phyloP scores from a whole-genome alignment of 306 rosid genomes.

The Ormosia emarginata region DNA sequence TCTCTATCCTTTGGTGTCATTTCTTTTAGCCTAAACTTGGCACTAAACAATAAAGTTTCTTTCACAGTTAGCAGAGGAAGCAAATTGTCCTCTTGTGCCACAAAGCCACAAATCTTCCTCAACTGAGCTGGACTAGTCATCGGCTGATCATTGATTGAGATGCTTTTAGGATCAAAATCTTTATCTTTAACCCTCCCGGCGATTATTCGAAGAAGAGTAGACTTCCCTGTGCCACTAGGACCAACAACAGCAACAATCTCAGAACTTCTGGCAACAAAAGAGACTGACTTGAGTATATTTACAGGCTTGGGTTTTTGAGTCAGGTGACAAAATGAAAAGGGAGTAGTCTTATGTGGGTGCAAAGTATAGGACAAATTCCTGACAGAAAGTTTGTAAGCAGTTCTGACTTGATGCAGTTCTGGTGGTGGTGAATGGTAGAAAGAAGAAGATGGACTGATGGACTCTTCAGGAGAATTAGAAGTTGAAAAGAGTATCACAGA shows the following conservation, averaged over 20 bases:
- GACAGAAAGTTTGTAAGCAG: constrained; percentile 44
- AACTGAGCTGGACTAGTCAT: constrained; percentile 53
- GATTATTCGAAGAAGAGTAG: constrained; percentile 65
- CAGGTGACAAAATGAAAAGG: constrained; percentile 36
- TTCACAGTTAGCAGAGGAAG: constrained; percentile 88
- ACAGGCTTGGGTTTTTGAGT: constrained; percentile 45
- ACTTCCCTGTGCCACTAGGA: constrained; percentile 91
- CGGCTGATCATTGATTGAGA: constrained; percentile 53
- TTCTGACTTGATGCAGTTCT: constrained; percentile 18
- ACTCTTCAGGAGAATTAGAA: constrained; percentile 62
- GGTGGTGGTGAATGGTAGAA: constrained; percentile 43
- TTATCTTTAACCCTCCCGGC: constrained; percentile 55
- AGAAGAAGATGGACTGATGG: constrained; percentile 60
- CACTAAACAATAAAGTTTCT: constrained; percentile 71
- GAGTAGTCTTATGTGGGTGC: constrained; percentile 33
- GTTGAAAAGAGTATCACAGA: constrained; percentile 53
- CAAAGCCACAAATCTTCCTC: constrained; percentile 78
- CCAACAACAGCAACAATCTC: constrained; percentile 84
- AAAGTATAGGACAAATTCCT: constrained; percentile 57
- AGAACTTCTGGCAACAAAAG: constrained; percentile 64
- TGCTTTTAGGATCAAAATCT: constrained; percentile 47
- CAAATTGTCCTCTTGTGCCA: constrained; percentile 76
- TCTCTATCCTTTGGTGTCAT: constrained; percentile 48
- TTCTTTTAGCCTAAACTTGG: constrained; percentile 67
- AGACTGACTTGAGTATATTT: constrained; percentile 66